phyloP scores from a whole-genome alignment of 371 early-diverging fungal species.

The Sporodiniella umbellata region DNA sequence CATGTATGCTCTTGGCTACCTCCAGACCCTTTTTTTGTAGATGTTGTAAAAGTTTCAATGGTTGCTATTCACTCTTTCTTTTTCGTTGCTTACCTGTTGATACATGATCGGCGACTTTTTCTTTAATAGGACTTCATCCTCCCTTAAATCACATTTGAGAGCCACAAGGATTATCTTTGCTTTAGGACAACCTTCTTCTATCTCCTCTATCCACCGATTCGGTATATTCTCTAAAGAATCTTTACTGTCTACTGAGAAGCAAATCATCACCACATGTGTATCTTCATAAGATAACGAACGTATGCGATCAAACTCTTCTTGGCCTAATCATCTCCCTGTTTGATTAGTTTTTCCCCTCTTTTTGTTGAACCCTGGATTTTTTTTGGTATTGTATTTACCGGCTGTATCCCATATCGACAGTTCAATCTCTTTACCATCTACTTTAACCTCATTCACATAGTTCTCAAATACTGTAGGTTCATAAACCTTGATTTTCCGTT shows the following conservation, averaged over 20 bases:
- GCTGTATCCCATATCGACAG: conserved; percentile 93
- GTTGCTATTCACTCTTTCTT: too few relatives aligned
- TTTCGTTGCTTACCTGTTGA: conserved; percentile 34
- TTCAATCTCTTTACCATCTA: conserved; percentile 75
- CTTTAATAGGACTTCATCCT: conserved; percentile 14
- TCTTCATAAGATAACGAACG: conserved; percentile 51
- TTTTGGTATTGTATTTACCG: conserved; percentile 47
- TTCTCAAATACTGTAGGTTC: conserved; percentile 85
- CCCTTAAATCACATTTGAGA: conserved; percentile 56
- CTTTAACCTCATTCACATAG: conserved; percentile 77
- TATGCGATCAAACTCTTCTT: conserved; percentile 64
- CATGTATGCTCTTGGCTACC: conserved; percentile 45
- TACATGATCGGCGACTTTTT: conserved; percentile 36
- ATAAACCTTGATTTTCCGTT: too few relatives aligned
- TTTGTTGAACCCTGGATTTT: neutral
- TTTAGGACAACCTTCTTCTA: conserved; percentile 40
- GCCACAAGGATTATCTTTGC: conserved; percentile 51
- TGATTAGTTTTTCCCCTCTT: neutral
- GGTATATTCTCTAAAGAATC: conserved; percentile 56
- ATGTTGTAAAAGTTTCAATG: neutral
- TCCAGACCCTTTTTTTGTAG: conserved; percentile 30
- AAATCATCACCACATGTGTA: conserved; percentile 53
- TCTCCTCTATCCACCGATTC: conserved; percentile 51
- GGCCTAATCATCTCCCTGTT: conserved; percentile 35
- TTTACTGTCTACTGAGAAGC: conserved; percentile 55